Evolutionary conservation across 805 yeast genomes (phyloP).

Genomic region (Zygoascus biomembranicola): DNA sequence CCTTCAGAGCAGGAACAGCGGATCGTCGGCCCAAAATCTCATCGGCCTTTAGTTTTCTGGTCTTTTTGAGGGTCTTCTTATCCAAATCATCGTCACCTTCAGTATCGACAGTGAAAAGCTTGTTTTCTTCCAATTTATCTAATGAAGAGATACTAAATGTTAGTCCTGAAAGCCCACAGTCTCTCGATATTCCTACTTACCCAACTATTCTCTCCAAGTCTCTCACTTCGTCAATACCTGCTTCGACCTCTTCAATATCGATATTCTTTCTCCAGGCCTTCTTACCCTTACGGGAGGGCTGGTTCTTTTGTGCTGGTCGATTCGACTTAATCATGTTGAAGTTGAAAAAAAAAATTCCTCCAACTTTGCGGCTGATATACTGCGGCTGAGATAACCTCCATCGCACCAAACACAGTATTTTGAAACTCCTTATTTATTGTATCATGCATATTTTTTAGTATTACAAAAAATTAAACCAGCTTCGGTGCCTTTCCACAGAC

Average conservation of each 20-base stretch:
- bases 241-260: conserved; percentile 72
- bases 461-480: too few relatives aligned
- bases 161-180: background rate
- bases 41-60: conserved; percentile 44
- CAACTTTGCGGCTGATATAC: background rate
- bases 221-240: conserved; percentile 57
- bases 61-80: conserved; percentile 33
- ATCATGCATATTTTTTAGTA: too few relatives aligned
- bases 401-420: background rate
- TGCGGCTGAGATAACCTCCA: background rate
- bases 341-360: background rate
- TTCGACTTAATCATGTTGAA: conserved; percentile 26
- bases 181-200: conserved; percentile 27
- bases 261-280: conserved; percentile 90
- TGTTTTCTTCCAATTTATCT: conserved; percentile 28
- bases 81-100: conserved; percentile 45
- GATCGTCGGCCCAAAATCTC: conserved; percentile 74
- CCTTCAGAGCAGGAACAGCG: conserved; percentile 58
- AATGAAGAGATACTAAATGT: conserved; percentile 8
- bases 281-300: conserved; percentile 86
- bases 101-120: conserved; percentile 59
- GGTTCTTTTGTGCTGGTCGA: conserved; percentile 54
- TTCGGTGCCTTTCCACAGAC: too few relatives aligned
- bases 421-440: too few relatives aligned
- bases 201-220: conserved; percentile 43